Conservation (phyloP, 805 yeast genomes). For the Kazachstania taianensis region DNA sequence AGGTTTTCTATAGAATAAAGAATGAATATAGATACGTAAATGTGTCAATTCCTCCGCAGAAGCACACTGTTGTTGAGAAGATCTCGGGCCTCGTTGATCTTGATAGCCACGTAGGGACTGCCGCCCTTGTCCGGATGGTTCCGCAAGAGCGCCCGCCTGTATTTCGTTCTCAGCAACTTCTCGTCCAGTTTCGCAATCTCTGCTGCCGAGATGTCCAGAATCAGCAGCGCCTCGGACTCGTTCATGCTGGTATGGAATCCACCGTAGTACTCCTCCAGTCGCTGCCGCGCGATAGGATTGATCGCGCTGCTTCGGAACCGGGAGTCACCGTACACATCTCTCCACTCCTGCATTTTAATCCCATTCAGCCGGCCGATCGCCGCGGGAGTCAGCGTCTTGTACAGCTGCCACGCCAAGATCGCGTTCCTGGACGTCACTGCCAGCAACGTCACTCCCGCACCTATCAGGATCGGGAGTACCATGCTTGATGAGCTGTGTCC, state of each 20-base stretch:
- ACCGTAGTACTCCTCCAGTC: constrained; percentile 37
- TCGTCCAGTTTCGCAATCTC: constrained; percentile 42
- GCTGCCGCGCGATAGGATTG: constrained; percentile 7
- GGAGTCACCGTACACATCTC: constrained; percentile 7
- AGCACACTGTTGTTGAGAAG: constrained; percentile 34
- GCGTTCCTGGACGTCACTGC: constrained; percentile 24
- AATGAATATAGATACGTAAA: too few relatives aligned
- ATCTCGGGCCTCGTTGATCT: constrained; percentile 87
- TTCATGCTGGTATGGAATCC: constrained; percentile 57
- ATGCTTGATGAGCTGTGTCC: constrained; percentile 7
- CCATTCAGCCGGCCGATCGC: constrained; percentile 24
- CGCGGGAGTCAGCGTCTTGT: constrained; percentile 19
- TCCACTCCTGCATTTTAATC: constrained; percentile 9
- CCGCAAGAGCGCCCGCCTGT: constrained; percentile 72
- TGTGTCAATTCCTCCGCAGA: constrained; percentile 8
- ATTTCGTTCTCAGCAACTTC: constrained; percentile 60
- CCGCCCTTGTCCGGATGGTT: constrained; percentile 97
- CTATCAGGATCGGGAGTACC: constrained; percentile 27
- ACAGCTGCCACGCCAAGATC: constrained; percentile 24
- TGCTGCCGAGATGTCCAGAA: constrained; percentile 47
- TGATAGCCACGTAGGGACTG: constrained; percentile 77
- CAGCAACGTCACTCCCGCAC: constrained; percentile 20
- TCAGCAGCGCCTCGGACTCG: constrained; percentile 59
- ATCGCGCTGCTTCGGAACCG: constrained; percentile 13
- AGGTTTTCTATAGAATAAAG: too few relatives aligned